These are phyloP conservation scores for Tylopilus cervinicoccineus DNA, from an alignment of 768 basidiomycete genomes.

Conservation along the genomic window DNA sequence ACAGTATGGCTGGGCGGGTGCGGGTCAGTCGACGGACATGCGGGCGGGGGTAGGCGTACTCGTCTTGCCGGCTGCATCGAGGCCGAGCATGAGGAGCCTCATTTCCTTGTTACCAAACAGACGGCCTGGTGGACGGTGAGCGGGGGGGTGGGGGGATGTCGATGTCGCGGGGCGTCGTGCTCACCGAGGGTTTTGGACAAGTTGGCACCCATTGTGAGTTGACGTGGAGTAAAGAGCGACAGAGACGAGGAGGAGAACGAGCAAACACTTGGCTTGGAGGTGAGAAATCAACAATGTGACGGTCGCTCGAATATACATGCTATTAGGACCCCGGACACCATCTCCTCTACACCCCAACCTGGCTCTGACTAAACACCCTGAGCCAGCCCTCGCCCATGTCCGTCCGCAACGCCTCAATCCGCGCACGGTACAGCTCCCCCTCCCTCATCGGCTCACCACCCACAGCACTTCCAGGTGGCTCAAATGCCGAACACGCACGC, in stretches of 20 bases:
- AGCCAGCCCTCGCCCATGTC: slow-evolving; percentile 92
- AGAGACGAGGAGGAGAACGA: slow-evolving; percentile 30
- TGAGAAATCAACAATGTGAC: slow-evolving; percentile 22
- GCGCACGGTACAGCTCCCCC: slow-evolving; percentile 69
- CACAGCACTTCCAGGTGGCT: slow-evolving; percentile 36
- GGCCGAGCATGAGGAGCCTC: slow-evolving; percentile 93
- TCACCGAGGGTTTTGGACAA: slow-evolving; percentile 79
- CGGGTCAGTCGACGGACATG: neutral
- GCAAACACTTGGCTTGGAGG: slow-evolving; percentile 19
- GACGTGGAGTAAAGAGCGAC: slow-evolving; percentile 62
- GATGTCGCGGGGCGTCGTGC: slow-evolving; percentile 8
- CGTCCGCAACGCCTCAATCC: slow-evolving; percentile 76
- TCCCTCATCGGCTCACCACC: slow-evolving; percentile 32
- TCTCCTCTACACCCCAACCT: slow-evolving; percentile 19
- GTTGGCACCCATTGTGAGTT: slow-evolving; percentile 74
- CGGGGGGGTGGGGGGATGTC: neutral
- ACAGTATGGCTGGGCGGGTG: slow-evolving; percentile 77
- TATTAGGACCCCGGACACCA: slow-evolving; percentile 30
- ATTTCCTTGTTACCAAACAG: slow-evolving; percentile 99
- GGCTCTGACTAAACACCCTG: slow-evolving; percentile 75
- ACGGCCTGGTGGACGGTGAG: slow-evolving; percentile 66
- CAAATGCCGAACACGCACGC: slow-evolving; percentile 45
- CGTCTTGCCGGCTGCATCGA: slow-evolving; percentile 98
- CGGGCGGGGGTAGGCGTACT: slow-evolving; percentile 52
- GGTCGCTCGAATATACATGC: slow-evolving; percentile 13